Conservation (phyloP, 805 yeast species). For the Teunomyces cretensis region DNA sequence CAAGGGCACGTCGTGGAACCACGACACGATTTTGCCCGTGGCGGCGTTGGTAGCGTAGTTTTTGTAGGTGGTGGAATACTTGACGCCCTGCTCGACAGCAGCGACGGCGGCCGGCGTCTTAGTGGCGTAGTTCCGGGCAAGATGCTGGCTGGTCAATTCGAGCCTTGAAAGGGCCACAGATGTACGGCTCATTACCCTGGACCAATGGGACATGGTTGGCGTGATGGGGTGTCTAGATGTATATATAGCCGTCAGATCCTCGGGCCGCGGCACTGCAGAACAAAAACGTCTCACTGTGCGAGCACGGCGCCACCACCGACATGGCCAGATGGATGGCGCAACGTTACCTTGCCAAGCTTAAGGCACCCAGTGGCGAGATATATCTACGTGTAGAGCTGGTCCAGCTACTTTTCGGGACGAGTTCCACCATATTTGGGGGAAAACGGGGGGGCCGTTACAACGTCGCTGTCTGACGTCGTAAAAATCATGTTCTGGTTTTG, state of each 20-base stretch:
- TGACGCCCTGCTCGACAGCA: conserved; percentile 26
- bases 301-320: too few relatives aligned
- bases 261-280: neutral
- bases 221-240: neutral
- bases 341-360: too few relatives aligned
- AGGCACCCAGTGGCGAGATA: too few relatives aligned
- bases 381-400: too few relatives aligned
- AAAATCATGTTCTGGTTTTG: too few relatives aligned
- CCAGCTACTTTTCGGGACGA: too few relatives aligned
- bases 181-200: neutral
- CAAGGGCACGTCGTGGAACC: conserved; percentile 72
- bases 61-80: conserved; percentile 37
- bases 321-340: too few relatives aligned
- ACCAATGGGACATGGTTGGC: neutral
- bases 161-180: conserved; percentile 11
- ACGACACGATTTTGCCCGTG: conserved; percentile 53
- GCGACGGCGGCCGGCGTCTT: neutral
- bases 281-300: too few relatives aligned
- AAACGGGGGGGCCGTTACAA: too few relatives aligned
- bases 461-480: too few relatives aligned
- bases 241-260: neutral
- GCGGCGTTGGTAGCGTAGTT: conserved; percentile 44
- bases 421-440: too few relatives aligned
- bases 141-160: conserved; percentile 11
- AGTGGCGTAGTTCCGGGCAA: conserved; percentile 6